Percentiles rank a stretch among this genome's conserved stretches.
Evolutionary conservation across 306 rosid species (phyloP).

Genomic region (Gynostemma pentaphyllum): DNA sequence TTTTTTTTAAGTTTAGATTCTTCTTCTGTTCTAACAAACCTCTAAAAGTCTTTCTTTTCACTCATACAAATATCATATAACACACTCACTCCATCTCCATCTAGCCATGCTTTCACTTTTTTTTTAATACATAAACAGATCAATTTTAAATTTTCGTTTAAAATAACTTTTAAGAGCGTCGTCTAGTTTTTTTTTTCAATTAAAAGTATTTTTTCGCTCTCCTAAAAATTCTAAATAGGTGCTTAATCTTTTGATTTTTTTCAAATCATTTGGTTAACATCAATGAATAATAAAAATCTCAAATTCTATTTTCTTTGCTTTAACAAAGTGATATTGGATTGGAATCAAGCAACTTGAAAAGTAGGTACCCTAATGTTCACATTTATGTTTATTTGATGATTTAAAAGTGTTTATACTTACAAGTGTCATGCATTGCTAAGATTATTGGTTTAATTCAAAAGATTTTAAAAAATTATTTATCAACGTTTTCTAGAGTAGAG

Average conservation of each 20-base stretch:
- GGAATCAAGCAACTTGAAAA: conserved; percentile 25
- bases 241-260: not conserved
- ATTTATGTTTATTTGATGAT: conserved; percentile 25
- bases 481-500: not conserved
- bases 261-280: not conserved
- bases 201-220: no score
- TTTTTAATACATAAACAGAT: no score
- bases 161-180: no score
- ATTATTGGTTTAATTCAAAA: not conserved
- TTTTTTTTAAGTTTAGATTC: not conserved
- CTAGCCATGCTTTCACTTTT: no score
- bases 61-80: not conserved
- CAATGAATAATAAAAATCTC: not conserved
- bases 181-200: no score
- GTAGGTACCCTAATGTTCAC: conserved; percentile 17
- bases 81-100: no score
- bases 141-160: no score
- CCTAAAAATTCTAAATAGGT: no score
- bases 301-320: not conserved
- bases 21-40: conserved; percentile 3
- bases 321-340: conserved; percentile 17
- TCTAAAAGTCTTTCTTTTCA: not conserved
- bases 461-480: not conserved
- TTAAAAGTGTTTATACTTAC: conserved; percentile 14
- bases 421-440: conserved; percentile 41